Base-by-base conservation (phyloP, 768 basidiomycete genomes). In the Pisolithus albus region DNA sequence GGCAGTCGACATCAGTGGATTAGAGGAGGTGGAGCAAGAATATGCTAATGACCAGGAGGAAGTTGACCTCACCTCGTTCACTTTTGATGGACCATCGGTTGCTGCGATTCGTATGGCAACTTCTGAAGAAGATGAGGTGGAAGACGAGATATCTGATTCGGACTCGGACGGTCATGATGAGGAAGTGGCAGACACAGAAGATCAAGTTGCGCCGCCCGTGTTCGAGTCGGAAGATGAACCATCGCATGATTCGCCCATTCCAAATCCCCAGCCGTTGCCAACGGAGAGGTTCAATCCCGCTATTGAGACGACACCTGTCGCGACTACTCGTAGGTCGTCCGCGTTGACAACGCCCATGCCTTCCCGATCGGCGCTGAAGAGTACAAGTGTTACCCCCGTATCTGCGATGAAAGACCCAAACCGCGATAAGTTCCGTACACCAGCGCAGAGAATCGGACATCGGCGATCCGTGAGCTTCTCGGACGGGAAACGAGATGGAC, bases 391-490 rank as follows among this genome's bases (percentile, higher is more conserved):
- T 39, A 85, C 84, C 16, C 84, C 84, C 4, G 59, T 70, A 2
- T 82, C 86, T 10, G 82, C 71, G 9, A 60, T 86, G 66, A 83
- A 80, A 60, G 75, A 78, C 59, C 65, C 75, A 19, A 75, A 63
- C 59, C 74, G 75, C 28, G 61, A 68, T n/a, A 71, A 70, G 46
- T 69, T 78, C 56, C 74, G 74, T 53, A 87, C 81, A 16, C 86
- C 84, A n/a, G 66, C 75, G 37, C 73, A 72, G 45, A 70, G 62
- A 48, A 56, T 68, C 15, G 68, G 70, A 11, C 81, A 84, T 58
- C 80, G 84, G n/a, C 78, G 92, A 37, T 92, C 88, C 40, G 95
- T 99, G 52, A 95, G 92, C 66, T 99, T 99, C 71, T 96, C 93
- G 23, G 96, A 99, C 64, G 96, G 96, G 5, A 87, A 84, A 64